Conservation (phyloP, 2,329 filamentous ascomycete species). For the Diplodia scrobiculata region DNA sequence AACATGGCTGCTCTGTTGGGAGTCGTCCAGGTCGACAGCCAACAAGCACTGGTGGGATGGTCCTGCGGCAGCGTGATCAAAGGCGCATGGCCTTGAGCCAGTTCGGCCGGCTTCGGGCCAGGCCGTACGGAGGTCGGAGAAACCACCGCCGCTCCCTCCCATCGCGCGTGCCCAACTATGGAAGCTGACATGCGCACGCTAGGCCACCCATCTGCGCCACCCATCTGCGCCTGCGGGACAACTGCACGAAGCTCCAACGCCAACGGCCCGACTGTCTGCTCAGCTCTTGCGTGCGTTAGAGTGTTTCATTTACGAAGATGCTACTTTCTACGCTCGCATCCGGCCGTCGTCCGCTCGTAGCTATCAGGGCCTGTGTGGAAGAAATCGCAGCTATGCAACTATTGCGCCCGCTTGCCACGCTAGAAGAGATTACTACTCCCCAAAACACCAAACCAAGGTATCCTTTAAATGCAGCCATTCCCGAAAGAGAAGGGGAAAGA, state of each 20-base stretch:
- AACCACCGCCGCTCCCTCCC: not conserved
- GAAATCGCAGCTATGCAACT: conserved; percentile 26
- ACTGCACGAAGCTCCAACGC: not conserved
- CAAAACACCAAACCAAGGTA: conserved; percentile 29
- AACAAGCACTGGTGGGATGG: conserved; percentile 18
- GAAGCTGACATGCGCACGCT: not conserved
- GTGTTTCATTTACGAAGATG: conserved; percentile 12
- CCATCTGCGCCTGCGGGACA: not conserved
- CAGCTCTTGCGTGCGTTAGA: not conserved
- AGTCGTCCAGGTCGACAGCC: conserved; percentile 24
- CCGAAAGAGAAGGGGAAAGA: not conserved
- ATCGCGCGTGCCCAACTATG: not conserved
- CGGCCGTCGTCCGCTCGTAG: conserved; percentile 22
- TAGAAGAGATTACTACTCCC: conserved; percentile 4
- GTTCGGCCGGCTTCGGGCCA: conserved; percentile 20
- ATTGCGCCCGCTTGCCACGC: conserved; percentile 24
- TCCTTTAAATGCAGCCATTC: conserved; percentile 28
- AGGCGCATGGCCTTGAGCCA: conserved; percentile 7
- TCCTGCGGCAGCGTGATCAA: conserved; percentile 21
- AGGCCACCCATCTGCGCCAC: not conserved
- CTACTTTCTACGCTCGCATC: conserved; percentile 12
- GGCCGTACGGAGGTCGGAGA: not conserved
- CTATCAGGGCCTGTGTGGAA: conserved; percentile 8
- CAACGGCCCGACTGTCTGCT: conserved; percentile 8
- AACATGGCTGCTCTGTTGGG: conserved; percentile 41